phyloP scores from a whole-genome alignment of 1,139 yeast genomes.

The Taiozyma sp. region DNA sequence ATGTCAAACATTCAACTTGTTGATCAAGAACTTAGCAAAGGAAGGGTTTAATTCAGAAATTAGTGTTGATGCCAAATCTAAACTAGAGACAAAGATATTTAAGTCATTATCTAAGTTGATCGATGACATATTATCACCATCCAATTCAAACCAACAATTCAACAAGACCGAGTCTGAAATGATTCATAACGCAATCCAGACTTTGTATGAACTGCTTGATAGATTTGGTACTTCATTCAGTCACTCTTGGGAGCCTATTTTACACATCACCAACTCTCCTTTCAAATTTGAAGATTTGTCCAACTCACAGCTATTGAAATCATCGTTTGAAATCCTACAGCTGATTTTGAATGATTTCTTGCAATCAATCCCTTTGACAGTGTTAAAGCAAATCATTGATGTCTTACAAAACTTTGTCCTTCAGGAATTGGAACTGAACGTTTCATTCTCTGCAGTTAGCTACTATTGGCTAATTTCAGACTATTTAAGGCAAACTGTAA shows the following conservation, averaged over 20 bases:
- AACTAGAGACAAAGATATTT: slow-evolving; percentile 19
- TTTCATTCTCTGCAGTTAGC: slow-evolving; percentile 85
- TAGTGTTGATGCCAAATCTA: neutral
- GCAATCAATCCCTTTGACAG: slow-evolving; percentile 57
- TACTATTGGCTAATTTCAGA: slow-evolving; percentile 91
- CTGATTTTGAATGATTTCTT: slow-evolving; percentile 81
- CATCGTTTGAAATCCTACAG: slow-evolving; percentile 75
- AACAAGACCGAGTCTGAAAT: slow-evolving; percentile 44
- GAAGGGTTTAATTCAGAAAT: slow-evolving; percentile 34
- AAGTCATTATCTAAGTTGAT: slow-evolving; percentile 15
- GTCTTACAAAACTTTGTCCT: slow-evolving; percentile 65
- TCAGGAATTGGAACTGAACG: slow-evolving; percentile 71
- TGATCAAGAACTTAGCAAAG: slow-evolving; percentile 41
- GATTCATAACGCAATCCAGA: slow-evolving; percentile 53
- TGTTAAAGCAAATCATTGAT: slow-evolving; percentile 60
- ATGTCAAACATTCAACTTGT: slow-evolving; percentile 42
- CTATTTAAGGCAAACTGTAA: slow-evolving; percentile 39
- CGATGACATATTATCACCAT: slow-evolving; percentile 10
- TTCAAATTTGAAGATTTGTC: slow-evolving; percentile 37
- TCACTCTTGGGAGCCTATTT: slow-evolving; percentile 67
- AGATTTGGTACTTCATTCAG: slow-evolving; percentile 60
- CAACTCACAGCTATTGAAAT: slow-evolving; percentile 42
- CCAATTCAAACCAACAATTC: slow-evolving; percentile 25
- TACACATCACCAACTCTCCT: slow-evolving; percentile 63
- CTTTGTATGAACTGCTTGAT: slow-evolving; percentile 66